Evolutionary conservation across 805 yeast genomes (phyloP).

Genomic region (Candida michaelii): DNA sequence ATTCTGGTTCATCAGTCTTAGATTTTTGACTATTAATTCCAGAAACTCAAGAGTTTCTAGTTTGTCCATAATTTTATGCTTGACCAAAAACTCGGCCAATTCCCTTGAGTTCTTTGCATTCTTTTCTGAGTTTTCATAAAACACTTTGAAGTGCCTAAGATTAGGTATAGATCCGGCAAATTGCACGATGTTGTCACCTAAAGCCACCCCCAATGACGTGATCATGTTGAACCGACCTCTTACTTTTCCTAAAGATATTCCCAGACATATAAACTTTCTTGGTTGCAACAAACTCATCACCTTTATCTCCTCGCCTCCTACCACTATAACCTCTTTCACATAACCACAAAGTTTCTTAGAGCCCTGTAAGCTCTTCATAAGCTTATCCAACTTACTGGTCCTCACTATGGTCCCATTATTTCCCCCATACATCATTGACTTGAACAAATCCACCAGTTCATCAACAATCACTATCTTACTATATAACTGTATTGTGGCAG

Average conservation of each 20-base stretch:
- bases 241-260: background rate
- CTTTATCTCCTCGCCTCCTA: background rate
- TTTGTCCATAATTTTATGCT: conserved; percentile 3
- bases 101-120: conserved; percentile 8
- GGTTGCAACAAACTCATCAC: background rate
- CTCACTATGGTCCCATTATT: conserved; percentile 22
- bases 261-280: conserved; percentile 6
- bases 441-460: conserved; percentile 4
- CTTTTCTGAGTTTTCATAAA: conserved; percentile 12
- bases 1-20: conserved; percentile 18
- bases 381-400: conserved; percentile 10
- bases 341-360: conserved; percentile 9
- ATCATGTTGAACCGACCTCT: background rate
- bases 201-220: too few species aligned
- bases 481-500: conserved; percentile 25
- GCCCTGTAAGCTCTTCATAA: conserved; percentile 15
- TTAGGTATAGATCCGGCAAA: conserved; percentile 9
- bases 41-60: conserved; percentile 19
- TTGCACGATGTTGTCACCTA: too few species aligned
- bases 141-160: conserved; percentile 16
- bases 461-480: conserved; percentile 19
- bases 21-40: conserved; percentile 13
- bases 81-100: conserved; percentile 13
- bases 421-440: background rate
- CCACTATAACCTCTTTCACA: conserved; percentile 6